phyloP scores from a whole-genome alignment of 768 basidiomycete genomes.

The Rhodocollybia butyracea region DNA sequence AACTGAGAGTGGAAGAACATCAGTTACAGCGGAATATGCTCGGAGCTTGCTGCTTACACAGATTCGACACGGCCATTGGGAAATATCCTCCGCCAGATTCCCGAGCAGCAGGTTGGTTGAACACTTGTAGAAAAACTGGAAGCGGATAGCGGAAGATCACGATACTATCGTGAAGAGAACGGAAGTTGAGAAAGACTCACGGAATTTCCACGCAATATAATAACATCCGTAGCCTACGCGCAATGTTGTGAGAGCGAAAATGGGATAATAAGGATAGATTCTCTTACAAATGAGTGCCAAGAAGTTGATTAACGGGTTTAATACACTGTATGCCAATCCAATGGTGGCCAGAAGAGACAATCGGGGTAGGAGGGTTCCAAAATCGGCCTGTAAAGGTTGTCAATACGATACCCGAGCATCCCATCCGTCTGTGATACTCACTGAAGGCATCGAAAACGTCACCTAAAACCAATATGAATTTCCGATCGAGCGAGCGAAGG shows the following conservation, averaged over 20 bases:
- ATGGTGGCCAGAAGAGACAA: slow-evolving; percentile 52
- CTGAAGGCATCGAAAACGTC: slow-evolving; percentile 54
- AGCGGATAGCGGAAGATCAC: neutral
- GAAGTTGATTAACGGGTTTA: slow-evolving; percentile 65
- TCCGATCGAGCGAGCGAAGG: neutral
- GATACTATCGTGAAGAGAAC: neutral
- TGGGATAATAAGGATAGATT: neutral
- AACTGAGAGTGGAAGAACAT: slow-evolving; percentile 33
- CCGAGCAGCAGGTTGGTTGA: slow-evolving; percentile 46
- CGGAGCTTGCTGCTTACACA: slow-evolving; percentile 33
- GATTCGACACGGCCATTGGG: slow-evolving; percentile 46
- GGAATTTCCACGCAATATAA: slow-evolving; percentile 58
- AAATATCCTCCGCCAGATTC: slow-evolving; percentile 48
- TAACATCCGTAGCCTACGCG: slow-evolving; percentile 48
- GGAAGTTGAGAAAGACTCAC: slow-evolving; percentile 24
- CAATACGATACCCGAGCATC: too few species aligned
- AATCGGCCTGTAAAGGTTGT: slow-evolving; percentile 36
- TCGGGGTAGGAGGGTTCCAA: slow-evolving; percentile 46
- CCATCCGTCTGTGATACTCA: too few species aligned
- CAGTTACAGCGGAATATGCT: slow-evolving; percentile 14
- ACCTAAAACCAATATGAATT: too few species aligned
- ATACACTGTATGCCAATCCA: slow-evolving; percentile 54
- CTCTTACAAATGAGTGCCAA: slow-evolving; percentile 54
- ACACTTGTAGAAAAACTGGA: slow-evolving; percentile 47
- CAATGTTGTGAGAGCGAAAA: neutral